Percentiles rank a stretch among this genome's conserved stretches.
Evolutionary conservation across 768 basidiomycete genomes (phyloP).

Genomic region (Lentinula guzmanii): DNA sequence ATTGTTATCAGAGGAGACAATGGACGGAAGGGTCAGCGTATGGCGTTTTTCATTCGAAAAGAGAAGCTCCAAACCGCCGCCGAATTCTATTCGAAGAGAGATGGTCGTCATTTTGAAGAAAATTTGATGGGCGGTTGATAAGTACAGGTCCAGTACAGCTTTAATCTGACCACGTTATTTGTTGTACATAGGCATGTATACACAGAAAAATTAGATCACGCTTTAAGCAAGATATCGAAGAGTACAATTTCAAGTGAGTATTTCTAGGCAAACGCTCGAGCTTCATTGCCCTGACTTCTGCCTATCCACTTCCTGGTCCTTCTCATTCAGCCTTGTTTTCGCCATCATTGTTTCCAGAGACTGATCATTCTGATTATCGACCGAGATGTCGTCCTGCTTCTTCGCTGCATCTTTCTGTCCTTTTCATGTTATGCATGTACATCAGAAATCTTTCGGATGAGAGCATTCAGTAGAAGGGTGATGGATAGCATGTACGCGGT

Average conservation of each 20-base stretch:
- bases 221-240: not conserved
- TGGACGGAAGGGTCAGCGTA: slow-evolving; percentile 44
- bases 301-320: slow-evolving; percentile 2
- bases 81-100: slow-evolving; percentile 64
- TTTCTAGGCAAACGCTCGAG: no score
- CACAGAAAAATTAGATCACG: not conserved
- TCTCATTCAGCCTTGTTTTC: slow-evolving; percentile 20
- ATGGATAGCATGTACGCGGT: not conserved
- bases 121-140: slow-evolving; percentile 14
- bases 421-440: not conserved
- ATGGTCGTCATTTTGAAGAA: slow-evolving; percentile 19
- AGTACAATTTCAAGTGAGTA: not conserved
- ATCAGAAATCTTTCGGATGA: not conserved
- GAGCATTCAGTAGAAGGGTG: not conserved
- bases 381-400: slow-evolving; percentile 18
- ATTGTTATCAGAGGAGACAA: slow-evolving; percentile 31
- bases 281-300: not conserved
- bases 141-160: not conserved
- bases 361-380: slow-evolving; percentile 8
- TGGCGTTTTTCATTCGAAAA: slow-evolving; percentile 69
- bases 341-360: slow-evolving; percentile 24
- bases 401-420: slow-evolving; percentile 9
- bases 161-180: no score
- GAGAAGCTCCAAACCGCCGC: slow-evolving; percentile 82
- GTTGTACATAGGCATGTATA: no score